Base-by-base conservation (phyloP, 495 filamentous ascomycete genomes). In the Penicillium paxilli region DNA sequence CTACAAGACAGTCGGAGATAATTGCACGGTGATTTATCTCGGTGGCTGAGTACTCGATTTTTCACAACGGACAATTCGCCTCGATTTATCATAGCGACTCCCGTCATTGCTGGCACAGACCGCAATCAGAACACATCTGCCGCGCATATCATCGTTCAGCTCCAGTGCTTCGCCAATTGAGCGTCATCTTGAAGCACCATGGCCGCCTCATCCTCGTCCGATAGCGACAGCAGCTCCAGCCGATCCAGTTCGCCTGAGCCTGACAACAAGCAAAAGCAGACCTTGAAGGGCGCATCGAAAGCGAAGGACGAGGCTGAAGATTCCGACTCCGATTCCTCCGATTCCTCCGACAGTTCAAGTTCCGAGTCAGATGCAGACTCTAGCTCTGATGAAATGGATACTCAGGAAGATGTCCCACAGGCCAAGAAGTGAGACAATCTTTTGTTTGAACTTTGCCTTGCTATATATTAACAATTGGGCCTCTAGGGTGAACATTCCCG, bases 331-430 rank as follows among this genome's bases (percentile, higher is more conserved):
- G 55, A 52, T 17, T 38, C 35, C 35, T 38, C 35, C 35, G 35
- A 38, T n/a, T 38, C 35, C 30, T 61, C 58, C 20, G 51, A 47
- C 35, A 8, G 19, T 42, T 63, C 60, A n/a, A 41, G 52, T 33
- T 64, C 62, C 11, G 54, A 57, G 6, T 57, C 60, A 19, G 68
- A 55, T 20, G 72, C 70, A 16, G 70, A 67, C 24, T 65, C 57
- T 3, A 65, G 51, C 59, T 66, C 65, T 20, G 69, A 63, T 46
- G 72, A 70, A 44, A 74, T 67, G 55, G 72, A 73, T 14, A 66
- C 65, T 12, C 56, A 37, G 21, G 59, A 66, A 47, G 64, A 58
- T 54, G 61, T 52, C 37, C 4, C 58, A n/a, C 41, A 57, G 28
- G 44, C 48, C 10, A 56, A 66, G 22, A 67, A 64, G 69, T 71